Evolutionary conservation across 1,284 basidiomycete genomes (phyloP).

Genomic region (Sporisorium graminicola): DNA sequence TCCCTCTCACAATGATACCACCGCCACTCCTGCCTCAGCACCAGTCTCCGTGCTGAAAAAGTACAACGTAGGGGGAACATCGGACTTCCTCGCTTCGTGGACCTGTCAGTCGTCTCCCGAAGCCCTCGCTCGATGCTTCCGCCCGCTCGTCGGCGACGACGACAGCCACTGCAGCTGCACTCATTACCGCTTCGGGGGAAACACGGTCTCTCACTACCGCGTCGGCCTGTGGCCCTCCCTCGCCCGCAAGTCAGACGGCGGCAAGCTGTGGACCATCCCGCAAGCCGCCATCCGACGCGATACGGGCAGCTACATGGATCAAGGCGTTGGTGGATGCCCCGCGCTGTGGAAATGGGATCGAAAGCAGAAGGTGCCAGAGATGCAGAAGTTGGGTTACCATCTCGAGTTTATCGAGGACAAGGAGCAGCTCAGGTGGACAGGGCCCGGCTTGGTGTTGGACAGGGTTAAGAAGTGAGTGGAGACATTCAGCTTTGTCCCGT

Average conservation of each 20-base stretch:
- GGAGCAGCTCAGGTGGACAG: background rate
- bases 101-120: background rate
- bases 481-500: background rate
- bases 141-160: background rate
- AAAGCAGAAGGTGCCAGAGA: constrained; percentile 9
- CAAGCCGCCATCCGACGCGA: constrained; percentile 4
- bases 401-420: constrained; percentile 2
- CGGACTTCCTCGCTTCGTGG: constrained; percentile 15
- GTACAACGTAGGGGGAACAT: constrained; percentile 18
- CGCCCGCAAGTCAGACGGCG: background rate
- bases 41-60: constrained; percentile 13
- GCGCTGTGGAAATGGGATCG: constrained; percentile 6
- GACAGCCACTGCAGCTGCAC: background rate
- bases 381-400: background rate
- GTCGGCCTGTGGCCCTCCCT: background rate
- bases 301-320: constrained; percentile 16
- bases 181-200: background rate
- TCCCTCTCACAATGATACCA: too few relatives aligned
- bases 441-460: background rate
- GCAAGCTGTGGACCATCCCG: constrained; percentile 3
- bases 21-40: background rate
- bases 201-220: background rate
- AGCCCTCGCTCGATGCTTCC: background rate
- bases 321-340: constrained; percentile 12
- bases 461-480: background rate